A percentile compares a stretch with the other conserved stretches of the same genome.
phyloP scores from a whole-genome alignment of 257 asterid genomes.

The Pogostemon cablin region DNA sequence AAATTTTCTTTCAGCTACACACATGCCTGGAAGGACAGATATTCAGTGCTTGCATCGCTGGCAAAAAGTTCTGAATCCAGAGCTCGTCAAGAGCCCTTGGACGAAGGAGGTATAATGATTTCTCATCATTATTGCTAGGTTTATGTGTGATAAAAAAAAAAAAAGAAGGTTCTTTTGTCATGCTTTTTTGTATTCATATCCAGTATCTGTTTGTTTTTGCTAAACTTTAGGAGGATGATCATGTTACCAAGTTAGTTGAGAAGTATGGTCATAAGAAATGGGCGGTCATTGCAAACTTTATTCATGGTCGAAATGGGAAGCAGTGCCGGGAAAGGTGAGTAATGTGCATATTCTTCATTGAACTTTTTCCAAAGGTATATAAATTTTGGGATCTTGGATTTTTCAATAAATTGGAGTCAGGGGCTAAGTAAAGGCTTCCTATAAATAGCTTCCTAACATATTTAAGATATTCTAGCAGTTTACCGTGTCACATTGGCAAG shows the following conservation, averaged over 20 bases:
- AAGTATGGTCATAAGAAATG: conserved; percentile 67
- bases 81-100: conserved; percentile 84
- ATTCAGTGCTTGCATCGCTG: conserved; percentile 93
- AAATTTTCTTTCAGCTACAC: conserved; percentile 62
- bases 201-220: conserved; percentile 21
- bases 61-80: conserved; percentile 89
- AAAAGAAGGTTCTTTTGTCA: neutral
- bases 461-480: neutral
- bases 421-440: conserved; percentile 15
- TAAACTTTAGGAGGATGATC: conserved; percentile 71
- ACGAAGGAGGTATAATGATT: conserved; percentile 59
- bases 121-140: conserved; percentile 16
- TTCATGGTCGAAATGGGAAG: conserved; percentile 92
- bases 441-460: conserved; percentile 6
- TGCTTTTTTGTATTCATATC: conserved; percentile 23
- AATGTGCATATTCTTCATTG: conserved; percentile 14
- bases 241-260: conserved; percentile 58
- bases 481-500: neutral
- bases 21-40: conserved; percentile 69
- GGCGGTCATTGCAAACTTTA: conserved; percentile 62
- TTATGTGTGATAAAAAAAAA: conserved; percentile 5
- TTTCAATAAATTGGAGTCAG: neutral
- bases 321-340: conserved; percentile 88
- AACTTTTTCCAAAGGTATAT: neutral
- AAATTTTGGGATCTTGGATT: neutral